Evolutionary conservation across 1,284 basidiomycete species (phyloP).

Genomic region (Fomitopsis betulina): DNA sequence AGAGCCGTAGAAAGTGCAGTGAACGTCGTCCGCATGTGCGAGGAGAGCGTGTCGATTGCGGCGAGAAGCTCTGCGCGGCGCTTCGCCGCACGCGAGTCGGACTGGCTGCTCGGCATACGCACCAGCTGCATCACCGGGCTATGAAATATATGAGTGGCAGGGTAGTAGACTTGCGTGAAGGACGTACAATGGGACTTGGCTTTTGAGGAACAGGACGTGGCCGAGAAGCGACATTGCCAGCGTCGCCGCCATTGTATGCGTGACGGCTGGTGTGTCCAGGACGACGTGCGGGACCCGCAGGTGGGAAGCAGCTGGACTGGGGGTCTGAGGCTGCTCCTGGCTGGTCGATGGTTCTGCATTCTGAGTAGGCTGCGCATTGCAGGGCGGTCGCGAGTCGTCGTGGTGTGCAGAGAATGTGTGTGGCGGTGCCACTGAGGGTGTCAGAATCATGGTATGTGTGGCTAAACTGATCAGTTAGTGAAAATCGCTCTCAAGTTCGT

Average conservation of each 20-base stretch:
- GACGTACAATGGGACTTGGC: slow-evolving; percentile 71
- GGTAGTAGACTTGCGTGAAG: not conserved
- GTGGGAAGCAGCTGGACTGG: not conserved
- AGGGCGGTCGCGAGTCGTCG: not conserved
- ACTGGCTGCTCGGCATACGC: slow-evolving; percentile 37
- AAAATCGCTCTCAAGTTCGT: too few species aligned
- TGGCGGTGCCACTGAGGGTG: slow-evolving; percentile 1
- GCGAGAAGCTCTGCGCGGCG: slow-evolving; percentile 54
- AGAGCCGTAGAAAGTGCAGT: slow-evolving; percentile 62
- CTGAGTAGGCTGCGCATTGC: not conserved
- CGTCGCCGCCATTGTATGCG: slow-evolving; percentile 53
- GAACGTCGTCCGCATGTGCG: slow-evolving; percentile 70
- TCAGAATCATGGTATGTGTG: not conserved
- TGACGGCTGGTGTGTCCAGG: slow-evolving; percentile 47
- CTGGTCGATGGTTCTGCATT: not conserved
- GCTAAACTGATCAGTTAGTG: not conserved
- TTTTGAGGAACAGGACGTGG: slow-evolving; percentile 70
- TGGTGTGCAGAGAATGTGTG: not conserved
- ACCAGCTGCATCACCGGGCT: slow-evolving; percentile 63
- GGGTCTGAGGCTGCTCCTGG: not conserved
- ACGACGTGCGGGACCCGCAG: slow-evolving; percentile 37
- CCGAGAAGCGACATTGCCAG: slow-evolving; percentile 57
- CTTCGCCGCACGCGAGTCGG: slow-evolving; percentile 45
- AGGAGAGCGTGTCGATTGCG: slow-evolving; percentile 65
- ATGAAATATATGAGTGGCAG: not conserved